Conservation (phyloP, 257 asterid genomes). For the Solanum chaucha region DNA sequence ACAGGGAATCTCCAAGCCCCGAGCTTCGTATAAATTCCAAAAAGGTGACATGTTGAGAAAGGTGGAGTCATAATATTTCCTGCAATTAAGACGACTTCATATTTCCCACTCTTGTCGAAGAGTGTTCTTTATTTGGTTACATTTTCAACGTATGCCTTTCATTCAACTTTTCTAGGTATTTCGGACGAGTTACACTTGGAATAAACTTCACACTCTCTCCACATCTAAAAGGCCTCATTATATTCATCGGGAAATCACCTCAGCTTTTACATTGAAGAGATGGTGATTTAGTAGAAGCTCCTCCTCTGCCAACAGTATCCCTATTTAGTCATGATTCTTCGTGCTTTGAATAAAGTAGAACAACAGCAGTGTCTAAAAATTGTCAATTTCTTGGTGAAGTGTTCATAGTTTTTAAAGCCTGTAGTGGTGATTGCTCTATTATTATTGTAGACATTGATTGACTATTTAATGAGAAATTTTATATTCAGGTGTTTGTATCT, state of each 20-base stretch:
- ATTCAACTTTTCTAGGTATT: not conserved
- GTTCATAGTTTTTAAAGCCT: not conserved
- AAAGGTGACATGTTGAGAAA: not conserved
- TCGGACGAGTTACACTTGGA: not conserved
- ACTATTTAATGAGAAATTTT: slow-evolving; percentile 1
- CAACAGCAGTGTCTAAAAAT: not conserved
- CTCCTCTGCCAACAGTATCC: not conserved
- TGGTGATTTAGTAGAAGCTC: not conserved
- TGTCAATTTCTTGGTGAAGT: not conserved
- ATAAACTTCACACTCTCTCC: not conserved
- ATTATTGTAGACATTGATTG: slow-evolving; percentile 1
- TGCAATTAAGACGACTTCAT: no score
- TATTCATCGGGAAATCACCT: not conserved
- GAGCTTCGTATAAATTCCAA: not conserved
- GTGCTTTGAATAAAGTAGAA: not conserved
- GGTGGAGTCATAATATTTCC: not conserved
- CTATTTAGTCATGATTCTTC: not conserved
- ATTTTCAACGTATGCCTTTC: not conserved
- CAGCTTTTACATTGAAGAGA: not conserved
- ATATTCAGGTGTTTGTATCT: slow-evolving; percentile 54
- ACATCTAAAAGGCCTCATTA: not conserved
- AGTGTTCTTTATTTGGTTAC: not conserved
- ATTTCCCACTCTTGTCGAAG: no score
- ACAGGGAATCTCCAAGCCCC: not conserved
- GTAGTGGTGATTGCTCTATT: not conserved